These are phyloP conservation scores for Plectranthus barbatus DNA, from an alignment of 257 asterid species.

Conservation along the genomic window DNA sequence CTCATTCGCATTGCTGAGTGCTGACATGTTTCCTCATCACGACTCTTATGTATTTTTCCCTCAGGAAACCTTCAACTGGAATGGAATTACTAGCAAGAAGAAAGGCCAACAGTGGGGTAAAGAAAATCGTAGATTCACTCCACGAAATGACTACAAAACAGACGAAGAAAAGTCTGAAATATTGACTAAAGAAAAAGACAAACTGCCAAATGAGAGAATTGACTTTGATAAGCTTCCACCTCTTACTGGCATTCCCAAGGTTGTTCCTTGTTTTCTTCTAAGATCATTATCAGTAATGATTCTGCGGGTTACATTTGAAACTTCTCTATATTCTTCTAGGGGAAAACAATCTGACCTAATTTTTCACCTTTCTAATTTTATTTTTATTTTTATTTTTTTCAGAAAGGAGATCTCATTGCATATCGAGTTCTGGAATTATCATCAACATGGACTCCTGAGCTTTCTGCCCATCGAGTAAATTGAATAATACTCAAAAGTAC, in stretches of 20 bases:
- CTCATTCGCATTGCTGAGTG: conserved; percentile 9
- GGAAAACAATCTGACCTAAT: background rate
- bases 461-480: conserved; percentile 63
- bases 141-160: conserved; percentile 33
- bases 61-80: conserved; percentile 69
- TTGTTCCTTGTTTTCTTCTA: conserved; percentile 19
- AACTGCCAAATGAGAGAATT: conserved; percentile 20
- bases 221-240: conserved; percentile 71
- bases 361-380: no score
- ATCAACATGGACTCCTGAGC: conserved; percentile 91
- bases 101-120: conserved; percentile 93
- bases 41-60: conserved; percentile 2
- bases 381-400: background rate
- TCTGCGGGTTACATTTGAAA: background rate
- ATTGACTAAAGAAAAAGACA: conserved; percentile 24
- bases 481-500: conserved; percentile 4
- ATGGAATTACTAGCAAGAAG: conserved; percentile 85
- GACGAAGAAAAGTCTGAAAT: conserved; percentile 27
- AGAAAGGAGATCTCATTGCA: conserved; percentile 86
- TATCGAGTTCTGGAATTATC: conserved; percentile 78
- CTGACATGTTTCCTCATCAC: background rate
- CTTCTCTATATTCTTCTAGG: background rate
- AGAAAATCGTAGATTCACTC: conserved; percentile 38
- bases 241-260: conserved; percentile 66
- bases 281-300: background rate